A percentile compares a stretch with the other conserved stretches of the same genome.
Conservation (phyloP, 768 basidiomycete genomes). For the Lactarius hengduanensis region DNA sequence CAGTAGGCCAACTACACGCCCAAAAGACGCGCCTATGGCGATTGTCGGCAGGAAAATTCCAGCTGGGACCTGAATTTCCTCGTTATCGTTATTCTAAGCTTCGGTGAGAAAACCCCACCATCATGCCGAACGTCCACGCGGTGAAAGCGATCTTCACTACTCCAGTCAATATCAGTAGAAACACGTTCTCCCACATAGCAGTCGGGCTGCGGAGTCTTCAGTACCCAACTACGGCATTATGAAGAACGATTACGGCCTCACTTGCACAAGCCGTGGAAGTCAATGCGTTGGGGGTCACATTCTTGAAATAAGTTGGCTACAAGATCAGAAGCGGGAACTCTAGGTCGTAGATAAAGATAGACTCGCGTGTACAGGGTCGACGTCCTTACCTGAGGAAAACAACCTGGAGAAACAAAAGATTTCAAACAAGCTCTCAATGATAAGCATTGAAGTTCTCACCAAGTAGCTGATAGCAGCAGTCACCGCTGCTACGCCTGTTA, state of each 20-base stretch:
- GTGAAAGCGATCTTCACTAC: constrained; percentile 60
- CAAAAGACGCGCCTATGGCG: constrained; percentile 69
- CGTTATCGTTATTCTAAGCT: not conserved
- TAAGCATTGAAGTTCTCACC: constrained; percentile 35
- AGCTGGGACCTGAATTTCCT: constrained; percentile 56
- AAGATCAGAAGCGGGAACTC: constrained; percentile 75
- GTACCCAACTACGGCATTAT: not conserved
- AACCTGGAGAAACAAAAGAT: constrained; percentile 41
- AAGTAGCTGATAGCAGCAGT: constrained; percentile 73
- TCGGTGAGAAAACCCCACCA: constrained; percentile 41
- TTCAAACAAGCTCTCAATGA: not conserved
- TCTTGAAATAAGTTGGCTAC: constrained; percentile 84
- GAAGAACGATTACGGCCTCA: constrained; percentile 36
- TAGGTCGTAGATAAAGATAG: constrained; percentile 28
- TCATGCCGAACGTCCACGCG: constrained; percentile 79
- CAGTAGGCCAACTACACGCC: constrained; percentile 66
- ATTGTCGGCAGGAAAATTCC: constrained; percentile 79
- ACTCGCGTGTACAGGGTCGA: not conserved
- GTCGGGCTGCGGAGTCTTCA: constrained; percentile 46
- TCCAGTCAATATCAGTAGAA: constrained; percentile 62
- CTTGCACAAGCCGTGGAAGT: constrained; percentile 83
- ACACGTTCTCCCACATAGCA: constrained; percentile 65
- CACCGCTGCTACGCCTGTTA: constrained; percentile 57
- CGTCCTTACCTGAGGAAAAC: constrained; percentile 57
- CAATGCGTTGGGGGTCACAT: constrained; percentile 64